Base-by-base conservation (phyloP, 2,329 filamentous ascomycete genomes). In the Diaporthe sp. region DNA sequence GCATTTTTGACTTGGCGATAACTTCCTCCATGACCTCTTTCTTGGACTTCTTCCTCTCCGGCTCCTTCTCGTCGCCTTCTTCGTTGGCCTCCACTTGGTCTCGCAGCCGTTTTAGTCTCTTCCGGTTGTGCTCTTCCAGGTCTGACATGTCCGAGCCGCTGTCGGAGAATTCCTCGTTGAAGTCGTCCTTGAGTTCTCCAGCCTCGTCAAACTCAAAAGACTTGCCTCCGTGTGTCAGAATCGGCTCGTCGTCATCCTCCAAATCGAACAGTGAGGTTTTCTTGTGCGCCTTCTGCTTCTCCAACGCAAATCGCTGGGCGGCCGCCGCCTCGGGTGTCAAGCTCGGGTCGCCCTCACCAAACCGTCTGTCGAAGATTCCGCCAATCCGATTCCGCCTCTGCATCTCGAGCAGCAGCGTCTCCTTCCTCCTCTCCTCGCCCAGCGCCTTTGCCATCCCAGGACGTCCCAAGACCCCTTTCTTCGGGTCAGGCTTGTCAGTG, bases 11-110 rank as follows among this genome's bases (percentile, higher is more conserved):
- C 84, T 99, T 99, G 76, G 96, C 95, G 78, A 99, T 98, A 76
- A 99, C 89, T 83, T 99, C 97, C 80, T 98, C 94, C 95, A 98
- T 98, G 67, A 99, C 94, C 83, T 99, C 97, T 71, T 97, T 94
- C 85, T 98, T 98, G 4, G 93, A 93, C 86, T 98, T 99, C 84
- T 98, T 98, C 75, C 93, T 90, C 79, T 96, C 93, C 0, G 95
- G 95, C 77, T 92, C 86, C 28, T 87, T 87, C 47, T 84, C 86
- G 8, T 87, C 87, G 6, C 84, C 87, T 40, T 84, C 85, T 0
- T 85, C 88, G 40, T 86, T 84, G 30, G 84, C 80, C 38, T 82
- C 82, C 35, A 86, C 78, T 42, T 81, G 78, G 38, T 85, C 82
- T 10, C 91, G 89, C 72, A 91, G 80, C 22, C 90, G 87, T 83